Conservation (phyloP, 352 stramenopile genomes). For the Nothophytophthora sp. region DNA sequence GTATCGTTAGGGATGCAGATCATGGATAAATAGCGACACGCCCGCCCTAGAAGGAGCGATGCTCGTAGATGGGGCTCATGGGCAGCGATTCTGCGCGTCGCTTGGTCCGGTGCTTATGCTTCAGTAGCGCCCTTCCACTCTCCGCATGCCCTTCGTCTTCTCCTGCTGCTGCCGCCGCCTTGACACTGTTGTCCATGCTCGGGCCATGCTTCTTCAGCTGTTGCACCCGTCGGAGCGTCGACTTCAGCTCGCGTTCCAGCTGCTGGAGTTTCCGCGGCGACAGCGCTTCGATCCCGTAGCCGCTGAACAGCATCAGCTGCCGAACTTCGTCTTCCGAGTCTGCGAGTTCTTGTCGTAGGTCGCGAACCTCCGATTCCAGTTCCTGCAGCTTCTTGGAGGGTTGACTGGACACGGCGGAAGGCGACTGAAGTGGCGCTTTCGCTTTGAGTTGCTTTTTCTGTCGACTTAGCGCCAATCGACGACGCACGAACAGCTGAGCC, state of each 20-base stretch:
- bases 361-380: constrained; percentile 57
- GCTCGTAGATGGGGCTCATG: too few relatives aligned
- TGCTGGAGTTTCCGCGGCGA: constrained; percentile 41
- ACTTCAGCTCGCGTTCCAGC: constrained; percentile 56
- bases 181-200: too few relatives aligned
- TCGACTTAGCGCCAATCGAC: constrained; percentile 7
- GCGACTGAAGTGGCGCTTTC: too few relatives aligned
- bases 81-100: neutral
- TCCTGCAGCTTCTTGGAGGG: constrained; percentile 19
- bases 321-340: constrained; percentile 78
- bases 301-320: constrained; percentile 72
- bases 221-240: constrained; percentile 58
- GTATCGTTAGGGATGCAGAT: too few relatives aligned
- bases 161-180: too few relatives aligned
- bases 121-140: too few relatives aligned
- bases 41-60: too few relatives aligned
- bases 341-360: constrained; percentile 74
- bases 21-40: too few relatives aligned
- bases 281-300: constrained; percentile 72
- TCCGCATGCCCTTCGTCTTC: too few relatives aligned
- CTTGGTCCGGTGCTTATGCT: too few relatives aligned
- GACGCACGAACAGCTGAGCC: constrained; percentile 29
- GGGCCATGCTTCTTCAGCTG: constrained; percentile 32
- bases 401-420: too few relatives aligned
- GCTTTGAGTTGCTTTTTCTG: constrained; percentile 11